Conservation (phyloP, 2,329 filamentous ascomycete genomes). For the Hymenoscyphus linearis region DNA sequence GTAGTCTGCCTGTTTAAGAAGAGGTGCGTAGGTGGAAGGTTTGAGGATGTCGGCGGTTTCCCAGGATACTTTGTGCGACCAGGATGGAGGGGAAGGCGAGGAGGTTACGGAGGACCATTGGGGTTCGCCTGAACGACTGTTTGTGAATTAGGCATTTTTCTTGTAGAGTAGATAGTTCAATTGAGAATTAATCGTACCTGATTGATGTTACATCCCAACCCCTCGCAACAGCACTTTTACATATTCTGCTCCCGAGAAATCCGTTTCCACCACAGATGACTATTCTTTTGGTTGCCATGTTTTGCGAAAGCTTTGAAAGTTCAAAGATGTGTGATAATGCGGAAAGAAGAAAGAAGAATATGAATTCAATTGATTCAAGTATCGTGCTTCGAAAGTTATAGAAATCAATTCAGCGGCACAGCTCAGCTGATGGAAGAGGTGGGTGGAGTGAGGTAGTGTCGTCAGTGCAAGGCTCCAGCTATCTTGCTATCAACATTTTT, state of each 20-base stretch:
- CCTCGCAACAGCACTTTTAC: constrained; percentile 76
- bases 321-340: background rate
- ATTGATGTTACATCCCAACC: constrained; percentile 92
- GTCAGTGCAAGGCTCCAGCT: background rate
- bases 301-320: background rate
- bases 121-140: constrained; percentile 83
- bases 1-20: constrained; percentile 72
- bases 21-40: constrained; percentile 70
- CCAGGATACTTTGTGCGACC: constrained; percentile 82
- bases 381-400: background rate
- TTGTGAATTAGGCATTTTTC: background rate
- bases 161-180: background rate
- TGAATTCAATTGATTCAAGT: background rate
- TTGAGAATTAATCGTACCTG: constrained; percentile 52
- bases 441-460: background rate
- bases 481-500: background rate
- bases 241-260: constrained; percentile 84
- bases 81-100: constrained; percentile 60
- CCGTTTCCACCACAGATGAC: constrained; percentile 92
- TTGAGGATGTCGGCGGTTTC: constrained; percentile 82
- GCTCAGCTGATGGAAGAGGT: background rate
- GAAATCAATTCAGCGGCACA: background rate
- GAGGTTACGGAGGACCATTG: constrained; percentile 77
- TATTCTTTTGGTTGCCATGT: constrained; percentile 55
- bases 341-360: background rate